Conservation (phyloP, 768 basidiomycete species). For the Amanita phalloides region DNA sequence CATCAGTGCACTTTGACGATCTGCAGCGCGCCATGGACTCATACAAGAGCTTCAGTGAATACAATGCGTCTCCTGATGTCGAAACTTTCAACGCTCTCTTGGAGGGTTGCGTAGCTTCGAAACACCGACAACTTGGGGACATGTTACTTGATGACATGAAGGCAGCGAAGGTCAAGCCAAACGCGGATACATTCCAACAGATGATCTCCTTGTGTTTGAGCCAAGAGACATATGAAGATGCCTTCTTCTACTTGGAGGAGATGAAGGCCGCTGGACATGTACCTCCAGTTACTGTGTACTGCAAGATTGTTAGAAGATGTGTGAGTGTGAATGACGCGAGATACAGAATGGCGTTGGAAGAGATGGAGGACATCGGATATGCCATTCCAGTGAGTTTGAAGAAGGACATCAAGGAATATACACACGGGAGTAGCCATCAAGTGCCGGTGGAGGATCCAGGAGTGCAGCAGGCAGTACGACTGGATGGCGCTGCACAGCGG, state of each 20-base stretch:
- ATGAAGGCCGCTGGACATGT: conserved; percentile 58
- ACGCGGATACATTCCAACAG: conserved; percentile 52
- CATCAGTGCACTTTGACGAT: conserved; percentile 49
- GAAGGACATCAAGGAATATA: conserved; percentile 6
- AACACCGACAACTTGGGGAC: conserved; percentile 60
- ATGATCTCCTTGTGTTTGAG: conserved; percentile 64
- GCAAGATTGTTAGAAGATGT: conserved; percentile 49
- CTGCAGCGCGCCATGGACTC: conserved; percentile 68
- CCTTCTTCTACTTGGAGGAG: conserved; percentile 83
- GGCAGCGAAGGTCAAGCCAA: conserved; percentile 38
- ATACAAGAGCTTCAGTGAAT: conserved; percentile 53
- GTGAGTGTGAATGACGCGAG: conserved; percentile 45
- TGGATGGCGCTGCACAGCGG: conserved; percentile 17
- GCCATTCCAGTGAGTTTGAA: conserved; percentile 12
- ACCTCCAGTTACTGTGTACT: conserved; percentile 50
- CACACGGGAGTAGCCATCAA: background rate
- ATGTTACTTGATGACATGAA: conserved; percentile 59
- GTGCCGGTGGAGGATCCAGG: background rate
- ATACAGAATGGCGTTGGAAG: conserved; percentile 52
- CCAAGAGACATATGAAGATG: conserved; percentile 70
- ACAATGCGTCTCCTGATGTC: conserved; percentile 44
- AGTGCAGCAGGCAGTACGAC: conserved; percentile 2
- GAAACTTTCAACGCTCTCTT: conserved; percentile 65
- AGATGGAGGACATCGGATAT: conserved; percentile 60
- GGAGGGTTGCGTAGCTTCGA: conserved; percentile 45